Evolutionary conservation across 352 stramenopile genomes (phyloP), one percentile per base, ranked within the genome.

Genomic region (Phytophthora pinifolia): DNA sequence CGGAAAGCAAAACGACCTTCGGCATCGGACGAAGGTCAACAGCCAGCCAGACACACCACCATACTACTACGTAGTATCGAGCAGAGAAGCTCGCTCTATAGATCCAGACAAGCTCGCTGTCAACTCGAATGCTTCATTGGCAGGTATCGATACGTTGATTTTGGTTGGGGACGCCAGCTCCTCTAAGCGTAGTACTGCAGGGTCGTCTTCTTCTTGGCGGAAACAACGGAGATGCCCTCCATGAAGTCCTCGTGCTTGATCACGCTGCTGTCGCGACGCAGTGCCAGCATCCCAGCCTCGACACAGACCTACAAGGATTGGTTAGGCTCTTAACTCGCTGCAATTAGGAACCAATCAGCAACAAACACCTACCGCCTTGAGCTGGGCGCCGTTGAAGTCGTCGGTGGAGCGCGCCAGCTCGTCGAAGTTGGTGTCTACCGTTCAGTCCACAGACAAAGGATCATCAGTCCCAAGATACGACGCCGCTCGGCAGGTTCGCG

Each of bases 181-280:
- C 42, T 66, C 54, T 98, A 98, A 44, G 95, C 94, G 77, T 98
- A 99, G 70, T 99, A 99, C 74, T 98, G 92, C 69, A 99, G 76
- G 57, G 80, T 97, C 34, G 94, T 88, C 79, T 99, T 99, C 83
- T 99, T 99, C 76, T 99, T 99, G 47, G 96, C 95, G 29, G 92
- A 74, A 20, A 99, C 97, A 36, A 98, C 94, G 32, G 83, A 96
- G 68, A 99, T 99, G n/a, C 91, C 97, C 67, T 99, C 97, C 88
- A 99, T 98, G 70, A 99, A 99, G 77, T 99, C 96, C 70, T 99
- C 95, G 76, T 99, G 97, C 64, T 98, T 94, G 58, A 99, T 98
- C 62, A 98, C 83, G 32, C 83, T 92, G 46, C 86, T 96, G 50
- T 99, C 96, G 39, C 93, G 80, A 67, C 97, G 82, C 49, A 99